Base-by-base conservation (phyloP, 257 asterid genomes). In the Linderniella brevidens region DNA sequence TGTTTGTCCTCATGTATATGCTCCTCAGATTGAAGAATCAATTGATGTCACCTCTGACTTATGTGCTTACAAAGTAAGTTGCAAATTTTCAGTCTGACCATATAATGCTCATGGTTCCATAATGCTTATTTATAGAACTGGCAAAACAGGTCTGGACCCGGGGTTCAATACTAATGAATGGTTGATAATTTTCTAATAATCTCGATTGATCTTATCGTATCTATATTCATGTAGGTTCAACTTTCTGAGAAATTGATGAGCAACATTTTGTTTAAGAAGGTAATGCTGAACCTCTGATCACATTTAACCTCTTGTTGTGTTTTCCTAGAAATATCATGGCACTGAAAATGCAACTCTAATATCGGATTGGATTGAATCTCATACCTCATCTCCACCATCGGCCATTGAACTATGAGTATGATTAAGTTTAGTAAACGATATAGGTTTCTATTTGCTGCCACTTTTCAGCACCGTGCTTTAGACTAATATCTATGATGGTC, bases 1-100 rank as follows among this genome's bases (percentile, higher is more conserved):
- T 62, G 93, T 88, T 53, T 84, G 98, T 56, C 86, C 86, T 0
- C 75, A 83, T 63, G 95, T 84, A 50, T 76, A 74, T 69, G 96
- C 96, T 69, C 98, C 98, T 53, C 94, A 79, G 62, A 65, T 84
- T 57, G 98, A 79, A 68, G 98, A 84, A 73, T 74, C 82, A 1
- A 75, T 88, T 74, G 98, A 88, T 59, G 98, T 88, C 69, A 88
- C 98, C 12, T 88, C 98, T 60, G 98, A 88, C 74, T 75, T 88
- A 69, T 84, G 98, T 58, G 98, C 98, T 53, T 88, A 84, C 71
- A 88, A 88, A 71, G 98, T 62, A 48, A 56, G 64, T 62, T 60
- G 52, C 58, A 54, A 19, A 16, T n/a, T 19, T 17, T 42, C 15
- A 19, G 25, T 58, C 16, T 40, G 8, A 11, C 17, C 54, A 25